phyloP scores from a whole-genome alignment of 257 asterid species.

The Phtheirospermum japonicum region DNA sequence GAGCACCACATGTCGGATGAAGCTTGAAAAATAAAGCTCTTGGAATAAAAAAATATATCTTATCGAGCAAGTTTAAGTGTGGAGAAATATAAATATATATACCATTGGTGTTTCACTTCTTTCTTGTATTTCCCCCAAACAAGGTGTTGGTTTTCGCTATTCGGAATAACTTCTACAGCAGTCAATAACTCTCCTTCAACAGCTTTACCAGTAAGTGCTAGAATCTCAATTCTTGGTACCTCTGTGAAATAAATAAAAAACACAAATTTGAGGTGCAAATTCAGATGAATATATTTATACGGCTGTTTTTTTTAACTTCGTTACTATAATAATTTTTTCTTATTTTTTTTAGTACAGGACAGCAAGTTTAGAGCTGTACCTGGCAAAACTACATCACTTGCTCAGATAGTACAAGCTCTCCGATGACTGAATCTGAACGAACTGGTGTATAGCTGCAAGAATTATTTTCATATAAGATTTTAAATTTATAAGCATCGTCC shows the following conservation, averaged over 20 bases:
- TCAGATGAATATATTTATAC: neutral
- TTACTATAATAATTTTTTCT: too few species aligned
- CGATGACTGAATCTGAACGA: conserved; percentile 79
- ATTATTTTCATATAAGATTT: neutral
- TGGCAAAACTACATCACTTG: conserved; percentile 73
- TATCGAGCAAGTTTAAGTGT: conserved; percentile 25
- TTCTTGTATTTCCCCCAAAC: conserved; percentile 94
- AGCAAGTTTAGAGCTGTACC: too few species aligned
- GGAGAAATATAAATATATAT: conserved; percentile 24
- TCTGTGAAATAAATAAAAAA: conserved; percentile 46
- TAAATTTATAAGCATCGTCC: neutral
- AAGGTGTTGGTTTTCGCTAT: conserved; percentile 63
- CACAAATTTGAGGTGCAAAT: conserved; percentile 15
- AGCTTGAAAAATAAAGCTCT: neutral
- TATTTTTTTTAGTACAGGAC: too few species aligned
- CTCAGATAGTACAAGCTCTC: conserved; percentile 80
- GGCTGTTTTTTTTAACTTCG: too few species aligned
- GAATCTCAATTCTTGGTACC: conserved; percentile 80
- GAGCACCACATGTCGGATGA: conserved; percentile 14
- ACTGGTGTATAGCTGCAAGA: conserved; percentile 83
- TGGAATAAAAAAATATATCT: too few species aligned
- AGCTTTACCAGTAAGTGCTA: conserved; percentile 87
- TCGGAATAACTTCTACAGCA: conserved; percentile 77
- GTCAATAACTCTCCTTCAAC: conserved; percentile 85
- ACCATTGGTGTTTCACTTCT: conserved; percentile 88